Conservation (phyloP, 1,139 yeast species). For the Zygosaccharomyces pseudobailii region DNA sequence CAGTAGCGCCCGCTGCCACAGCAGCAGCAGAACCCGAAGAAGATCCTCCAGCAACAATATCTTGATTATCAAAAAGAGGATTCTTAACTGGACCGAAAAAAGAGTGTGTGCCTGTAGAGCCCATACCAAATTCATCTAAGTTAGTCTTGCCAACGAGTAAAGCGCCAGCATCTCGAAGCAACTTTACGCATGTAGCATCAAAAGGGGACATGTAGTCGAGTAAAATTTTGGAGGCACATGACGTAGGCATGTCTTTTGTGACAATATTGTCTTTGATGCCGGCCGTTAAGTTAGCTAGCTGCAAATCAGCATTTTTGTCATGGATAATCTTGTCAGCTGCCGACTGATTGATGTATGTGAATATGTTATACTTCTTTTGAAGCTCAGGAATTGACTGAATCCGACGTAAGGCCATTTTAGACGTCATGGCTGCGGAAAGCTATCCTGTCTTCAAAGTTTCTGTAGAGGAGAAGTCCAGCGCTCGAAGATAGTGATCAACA, state of each 20-base stretch:
- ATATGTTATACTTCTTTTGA: constrained; percentile 35
- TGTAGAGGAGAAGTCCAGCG: too few species aligned
- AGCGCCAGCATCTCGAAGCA: constrained; percentile 49
- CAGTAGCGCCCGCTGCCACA: constrained; percentile 65
- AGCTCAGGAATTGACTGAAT: constrained; percentile 15
- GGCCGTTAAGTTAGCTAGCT: constrained; percentile 23
- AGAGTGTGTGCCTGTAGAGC: constrained; percentile 60
- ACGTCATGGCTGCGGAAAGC: constrained; percentile 1
- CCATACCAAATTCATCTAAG: constrained; percentile 98
- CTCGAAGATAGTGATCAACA: too few species aligned
- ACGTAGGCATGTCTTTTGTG: constrained; percentile 59
- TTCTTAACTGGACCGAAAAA: constrained; percentile 63
- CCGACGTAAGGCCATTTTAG: constrained; percentile 10
- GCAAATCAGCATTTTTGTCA: constrained; percentile 1
- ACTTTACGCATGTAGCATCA: constrained; percentile 65
- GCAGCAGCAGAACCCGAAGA: constrained; percentile 97
- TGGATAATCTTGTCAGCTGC: constrained; percentile 11
- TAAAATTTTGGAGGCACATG: constrained; percentile 69
- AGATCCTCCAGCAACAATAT: constrained; percentile 74
- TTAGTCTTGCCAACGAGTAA: constrained; percentile 74
- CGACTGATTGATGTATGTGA: constrained; percentile 35
- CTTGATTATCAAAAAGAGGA: constrained; percentile 45
- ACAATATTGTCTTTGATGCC: constrained; percentile 78
- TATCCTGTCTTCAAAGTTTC: background rate
- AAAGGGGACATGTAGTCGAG: constrained; percentile 65